phyloP scores from a whole-genome alignment of 2,329 filamentous ascomycete genomes.

The Ustilaginoidea virens region DNA sequence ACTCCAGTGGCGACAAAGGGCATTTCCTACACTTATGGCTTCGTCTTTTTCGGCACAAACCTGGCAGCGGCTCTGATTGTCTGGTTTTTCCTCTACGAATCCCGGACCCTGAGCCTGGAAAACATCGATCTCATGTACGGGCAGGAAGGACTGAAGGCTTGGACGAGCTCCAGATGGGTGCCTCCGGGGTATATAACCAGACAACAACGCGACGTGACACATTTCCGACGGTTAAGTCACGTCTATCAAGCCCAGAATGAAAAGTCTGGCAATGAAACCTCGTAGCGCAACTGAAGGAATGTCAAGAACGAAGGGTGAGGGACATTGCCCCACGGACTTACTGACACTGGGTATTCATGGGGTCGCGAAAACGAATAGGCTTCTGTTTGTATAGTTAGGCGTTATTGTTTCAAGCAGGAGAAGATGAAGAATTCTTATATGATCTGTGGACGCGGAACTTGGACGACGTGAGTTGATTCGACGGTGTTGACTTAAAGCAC shows the following conservation, averaged over 20 bases:
- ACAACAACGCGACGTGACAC: slow-evolving; percentile 17
- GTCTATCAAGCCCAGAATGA: background rate
- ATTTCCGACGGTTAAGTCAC: slow-evolving; percentile 10
- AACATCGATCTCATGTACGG: slow-evolving; percentile 60
- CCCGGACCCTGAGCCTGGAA: slow-evolving; percentile 49
- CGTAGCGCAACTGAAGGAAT: no score
- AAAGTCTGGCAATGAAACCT: slow-evolving; percentile 4
- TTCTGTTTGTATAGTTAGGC: no score
- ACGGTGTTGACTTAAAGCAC: no score
- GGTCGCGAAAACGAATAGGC: no score
- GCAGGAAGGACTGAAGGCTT: slow-evolving; percentile 39
- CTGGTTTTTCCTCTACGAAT: slow-evolving; percentile 57
- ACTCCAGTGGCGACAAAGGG: slow-evolving; percentile 47
- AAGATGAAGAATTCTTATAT: no score
- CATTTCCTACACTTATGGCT: slow-evolving; percentile 49
- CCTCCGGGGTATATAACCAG: slow-evolving; percentile 28
- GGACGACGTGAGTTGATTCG: no score
- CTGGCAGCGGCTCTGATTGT: slow-evolving; percentile 41
- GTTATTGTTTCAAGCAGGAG: no score
- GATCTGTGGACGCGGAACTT: no score
- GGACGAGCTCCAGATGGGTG: slow-evolving; percentile 40
- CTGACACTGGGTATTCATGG: no score
- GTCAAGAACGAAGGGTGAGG: no score
- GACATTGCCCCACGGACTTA: no score
- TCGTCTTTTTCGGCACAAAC: slow-evolving; percentile 49